Percentiles rank a stretch among this genome's conserved stretches.
Evolutionary conservation across 768 basidiomycete genomes (phyloP).

Genomic region (Agaricus subrufescens): DNA sequence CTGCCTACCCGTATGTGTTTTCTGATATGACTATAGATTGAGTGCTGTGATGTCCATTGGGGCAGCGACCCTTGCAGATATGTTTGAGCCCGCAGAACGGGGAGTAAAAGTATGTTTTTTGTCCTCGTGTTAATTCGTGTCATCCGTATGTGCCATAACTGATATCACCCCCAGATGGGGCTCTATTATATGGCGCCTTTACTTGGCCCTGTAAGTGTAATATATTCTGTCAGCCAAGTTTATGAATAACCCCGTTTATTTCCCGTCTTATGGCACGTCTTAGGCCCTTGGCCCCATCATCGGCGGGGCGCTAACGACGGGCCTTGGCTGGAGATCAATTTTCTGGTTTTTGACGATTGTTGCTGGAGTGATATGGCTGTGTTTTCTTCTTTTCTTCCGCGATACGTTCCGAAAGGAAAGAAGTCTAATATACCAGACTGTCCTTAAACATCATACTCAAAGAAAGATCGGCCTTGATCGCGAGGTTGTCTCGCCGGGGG

Average conservation of each 20-base stretch:
- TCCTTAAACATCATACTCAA: constrained; percentile 41
- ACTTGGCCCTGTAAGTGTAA: constrained; percentile 51
- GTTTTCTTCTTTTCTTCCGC: constrained; percentile 65
- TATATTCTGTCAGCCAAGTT: constrained; percentile 4
- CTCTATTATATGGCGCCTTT: constrained; percentile 78
- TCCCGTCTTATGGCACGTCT: not conserved
- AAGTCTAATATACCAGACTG: constrained; percentile 73
- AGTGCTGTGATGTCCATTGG: constrained; percentile 69
- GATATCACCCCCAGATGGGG: constrained; percentile 46
- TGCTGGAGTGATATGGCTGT: constrained; percentile 45
- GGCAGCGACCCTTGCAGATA: constrained; percentile 74
- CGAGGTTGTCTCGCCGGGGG: not conserved
- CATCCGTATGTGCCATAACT: not conserved
- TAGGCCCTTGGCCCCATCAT: constrained; percentile 64
- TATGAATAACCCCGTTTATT: not conserved
- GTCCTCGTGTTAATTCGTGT: not conserved
- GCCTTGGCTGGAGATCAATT: constrained; percentile 71
- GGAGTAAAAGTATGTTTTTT: constrained; percentile 48
- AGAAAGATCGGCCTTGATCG: constrained; percentile 7
- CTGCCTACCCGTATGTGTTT: not conserved
- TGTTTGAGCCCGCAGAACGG: constrained; percentile 69
- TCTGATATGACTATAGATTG: constrained; percentile 32
- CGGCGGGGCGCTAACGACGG: constrained; percentile 63
- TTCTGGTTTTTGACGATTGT: constrained; percentile 81
- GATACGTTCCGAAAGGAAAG: constrained; percentile 85